Evolutionary conservation across 2,329 filamentous ascomycete species (phyloP), one percentile per base, ranked within the genome.

Genomic region (Conoideocrella luteorostrata): DNA sequence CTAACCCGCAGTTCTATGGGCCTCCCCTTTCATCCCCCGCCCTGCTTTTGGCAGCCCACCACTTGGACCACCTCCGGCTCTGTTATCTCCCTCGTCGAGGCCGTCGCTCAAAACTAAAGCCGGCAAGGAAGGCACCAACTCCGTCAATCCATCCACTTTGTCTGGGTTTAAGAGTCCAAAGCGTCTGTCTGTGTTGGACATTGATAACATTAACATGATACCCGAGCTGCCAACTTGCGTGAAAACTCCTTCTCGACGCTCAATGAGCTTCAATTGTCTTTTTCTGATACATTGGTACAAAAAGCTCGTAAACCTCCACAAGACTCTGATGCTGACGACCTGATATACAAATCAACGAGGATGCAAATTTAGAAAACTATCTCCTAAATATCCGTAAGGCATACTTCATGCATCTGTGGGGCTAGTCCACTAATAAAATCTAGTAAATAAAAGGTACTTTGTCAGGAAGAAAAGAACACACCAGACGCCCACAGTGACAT

Each of bases 161-260:
- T 76, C 75, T 1, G 75, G 72, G 0, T 82, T 84, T 61, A 73
- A 67, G 39, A 68, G 69, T 29, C 63, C 84, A 12, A 72, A 70
- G 49, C 70, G 56, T 4, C 61, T 84, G 12, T 62, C 70, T 4
- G 63, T 83, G 6, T 63, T 83, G 26, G 79, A 84, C 48, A 80
- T 84, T 41, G 79, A 83, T 47, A 69, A 62, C 22, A 62, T 81
- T 4, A 75, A 80, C 26, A 64, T 77, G 24, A 53, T 80, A 11
- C 57, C 66, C 2, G 80, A 83, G 57, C 66, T 84, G 47, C 73
- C 70, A 48, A 54, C 65, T 5, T 81, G 77, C 52, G 61, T 84
- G 20, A 65, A 65, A 74, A 75, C 49, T 82, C 74, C 1, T 67
- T 72, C 2, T 66, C 71, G 2, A 77, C 76, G 0, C 62, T 84